Conservation (phyloP, 805 yeast species). For the Candida nitratophila region DNA sequence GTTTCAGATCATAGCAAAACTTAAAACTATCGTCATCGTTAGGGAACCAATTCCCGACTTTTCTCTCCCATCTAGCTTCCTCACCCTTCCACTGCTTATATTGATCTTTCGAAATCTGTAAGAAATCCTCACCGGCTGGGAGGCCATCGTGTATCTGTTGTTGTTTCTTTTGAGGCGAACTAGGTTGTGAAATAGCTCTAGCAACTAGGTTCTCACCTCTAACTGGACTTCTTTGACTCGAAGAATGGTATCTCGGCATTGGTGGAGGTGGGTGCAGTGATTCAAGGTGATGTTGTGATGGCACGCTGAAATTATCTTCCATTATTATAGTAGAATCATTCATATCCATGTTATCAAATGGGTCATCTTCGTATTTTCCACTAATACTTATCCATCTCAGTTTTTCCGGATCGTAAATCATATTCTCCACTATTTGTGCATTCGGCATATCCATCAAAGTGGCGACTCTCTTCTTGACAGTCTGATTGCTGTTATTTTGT, state of each 20-base stretch:
- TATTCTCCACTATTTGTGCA: constrained; percentile 42
- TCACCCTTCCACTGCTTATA: constrained; percentile 24
- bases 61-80: constrained; percentile 27
- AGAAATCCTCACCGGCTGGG: constrained; percentile 3
- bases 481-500: constrained; percentile 8
- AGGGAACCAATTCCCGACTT: constrained; percentile 30
- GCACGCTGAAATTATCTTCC: constrained; percentile 1
- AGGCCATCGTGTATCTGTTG: not conserved
- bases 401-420: constrained; percentile 53
- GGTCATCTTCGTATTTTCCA: constrained; percentile 34
- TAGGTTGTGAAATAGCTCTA: not conserved
- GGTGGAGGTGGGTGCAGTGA: constrained; percentile 6
- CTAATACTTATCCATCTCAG: constrained; percentile 51
- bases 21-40: constrained; percentile 17
- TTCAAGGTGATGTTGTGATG: too few relatives aligned
- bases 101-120: constrained; percentile 18
- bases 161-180: not conserved
- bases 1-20: constrained; percentile 25
- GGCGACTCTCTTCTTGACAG: constrained; percentile 2
- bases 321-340: constrained; percentile 14
- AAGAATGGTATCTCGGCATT: constrained; percentile 1
- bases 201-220: not conserved
- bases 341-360: constrained; percentile 47
- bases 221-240: not conserved
- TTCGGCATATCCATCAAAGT: constrained; percentile 13